Evolutionary conservation across 2,329 filamentous ascomycete genomes (phyloP).

Genomic region (Beauveria medogensis): DNA sequence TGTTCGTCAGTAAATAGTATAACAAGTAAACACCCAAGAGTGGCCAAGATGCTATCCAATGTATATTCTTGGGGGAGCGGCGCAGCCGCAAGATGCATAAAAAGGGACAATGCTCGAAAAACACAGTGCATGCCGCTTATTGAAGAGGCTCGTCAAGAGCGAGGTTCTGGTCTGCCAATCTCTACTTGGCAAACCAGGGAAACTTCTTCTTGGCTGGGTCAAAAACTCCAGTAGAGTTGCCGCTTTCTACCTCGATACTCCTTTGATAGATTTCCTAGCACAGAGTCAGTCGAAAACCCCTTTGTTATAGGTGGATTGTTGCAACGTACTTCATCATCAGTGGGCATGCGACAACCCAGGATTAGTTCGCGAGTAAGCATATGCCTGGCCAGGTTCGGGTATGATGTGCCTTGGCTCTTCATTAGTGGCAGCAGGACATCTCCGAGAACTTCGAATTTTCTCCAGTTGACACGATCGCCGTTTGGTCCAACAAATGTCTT

Average conservation of each 20-base stretch:
- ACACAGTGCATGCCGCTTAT: neutral
- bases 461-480: constrained; percentile 84
- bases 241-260: constrained; percentile 50
- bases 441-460: constrained; percentile 93
- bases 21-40: neutral
- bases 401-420: constrained; percentile 80
- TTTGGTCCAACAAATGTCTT: constrained; percentile 73
- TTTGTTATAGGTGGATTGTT: no score
- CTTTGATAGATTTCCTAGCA: constrained; percentile 55
- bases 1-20: neutral
- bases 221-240: constrained; percentile 28
- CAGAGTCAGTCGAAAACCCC: neutral
- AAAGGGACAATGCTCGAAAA: neutral
- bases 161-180: constrained; percentile 4
- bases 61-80: neutral
- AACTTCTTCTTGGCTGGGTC: constrained; percentile 57
- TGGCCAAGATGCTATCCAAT: neutral
- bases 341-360: constrained; percentile 70
- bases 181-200: constrained; percentile 52
- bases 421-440: constrained; percentile 87
- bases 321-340: constrained; percentile 74
- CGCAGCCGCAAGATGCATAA: neutral
- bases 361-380: constrained; percentile 67
- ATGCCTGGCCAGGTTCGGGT: constrained; percentile 61
- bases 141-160: neutral